These are phyloP conservation scores for Monilinia fructicola DNA, from an alignment of 2,329 filamentous ascomycete genomes.

Conservation along the genomic window DNA sequence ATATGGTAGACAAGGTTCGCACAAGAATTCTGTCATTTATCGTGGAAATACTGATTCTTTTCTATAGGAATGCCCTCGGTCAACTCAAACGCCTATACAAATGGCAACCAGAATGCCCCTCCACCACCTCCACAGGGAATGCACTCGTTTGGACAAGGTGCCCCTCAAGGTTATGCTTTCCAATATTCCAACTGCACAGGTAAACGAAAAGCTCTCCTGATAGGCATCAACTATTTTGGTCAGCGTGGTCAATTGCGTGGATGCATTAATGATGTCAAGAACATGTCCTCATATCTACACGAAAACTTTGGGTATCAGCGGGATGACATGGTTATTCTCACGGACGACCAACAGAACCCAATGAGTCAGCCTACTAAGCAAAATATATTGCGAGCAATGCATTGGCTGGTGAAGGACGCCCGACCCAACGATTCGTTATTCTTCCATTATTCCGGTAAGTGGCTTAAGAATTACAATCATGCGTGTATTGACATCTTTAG, in stretches of 20 bases:
- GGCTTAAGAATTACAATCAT: conserved; percentile 26
- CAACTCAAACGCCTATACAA: conserved; percentile 55
- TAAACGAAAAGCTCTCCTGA: conserved; percentile 81
- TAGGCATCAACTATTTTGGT: conserved; percentile 96
- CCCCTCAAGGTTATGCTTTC: conserved; percentile 77
- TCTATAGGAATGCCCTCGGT: conserved; percentile 44
- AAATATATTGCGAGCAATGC: conserved; percentile 94
- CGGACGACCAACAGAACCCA: conserved; percentile 93
- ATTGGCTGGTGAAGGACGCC: conserved; percentile 95
- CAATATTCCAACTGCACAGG: conserved; percentile 92
- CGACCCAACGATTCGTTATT: conserved; percentile 91
- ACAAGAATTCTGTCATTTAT: not conserved
- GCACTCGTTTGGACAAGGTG: conserved; percentile 76
- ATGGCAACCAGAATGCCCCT: conserved; percentile 59
- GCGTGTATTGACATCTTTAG: conserved; percentile 43
- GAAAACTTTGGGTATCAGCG: conserved; percentile 88
- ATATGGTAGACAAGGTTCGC: conserved; percentile 53
- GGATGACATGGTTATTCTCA: conserved; percentile 96
- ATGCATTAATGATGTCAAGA: conserved; percentile 96
- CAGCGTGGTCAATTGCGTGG: conserved; percentile 87
- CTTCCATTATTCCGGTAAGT: conserved; percentile 90
- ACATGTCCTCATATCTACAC: conserved; percentile 90
- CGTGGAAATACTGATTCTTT: conserved; percentile 16
- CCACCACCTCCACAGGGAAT: conserved; percentile 66
- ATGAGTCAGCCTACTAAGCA: conserved; percentile 97